These are phyloP conservation scores for Xylaria multiplex DNA, from an alignment of 2,329 filamentous ascomycete species.

Conservation along the genomic window DNA sequence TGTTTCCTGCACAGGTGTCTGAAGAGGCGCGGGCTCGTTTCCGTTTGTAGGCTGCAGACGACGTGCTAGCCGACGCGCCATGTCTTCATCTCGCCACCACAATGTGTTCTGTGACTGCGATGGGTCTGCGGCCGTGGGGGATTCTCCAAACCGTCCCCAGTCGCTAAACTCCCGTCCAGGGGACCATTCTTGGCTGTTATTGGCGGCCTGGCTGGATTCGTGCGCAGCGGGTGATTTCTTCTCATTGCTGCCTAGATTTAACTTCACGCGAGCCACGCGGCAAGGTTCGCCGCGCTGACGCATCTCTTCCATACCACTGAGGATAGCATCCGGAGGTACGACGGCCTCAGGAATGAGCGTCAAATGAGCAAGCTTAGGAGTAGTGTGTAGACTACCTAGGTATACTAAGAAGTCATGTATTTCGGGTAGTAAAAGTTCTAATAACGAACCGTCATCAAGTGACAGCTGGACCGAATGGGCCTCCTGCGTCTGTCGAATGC, in stretches of 20 bases:
- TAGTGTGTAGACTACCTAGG: slow-evolving; percentile 49
- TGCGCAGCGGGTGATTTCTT: slow-evolving; percentile 6
- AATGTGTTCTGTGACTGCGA: slow-evolving; percentile 39
- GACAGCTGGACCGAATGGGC: slow-evolving; percentile 50
- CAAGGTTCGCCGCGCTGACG: slow-evolving; percentile 45
- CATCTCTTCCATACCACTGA: slow-evolving; percentile 48
- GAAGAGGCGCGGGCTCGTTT: slow-evolving; percentile 24
- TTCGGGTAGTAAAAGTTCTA: slow-evolving; percentile 54
- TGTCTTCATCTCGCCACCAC: slow-evolving; percentile 61
- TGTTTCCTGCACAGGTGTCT: slow-evolving; percentile 44
- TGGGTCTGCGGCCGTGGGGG: slow-evolving; percentile 7
- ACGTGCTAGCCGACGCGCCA: slow-evolving; percentile 58
- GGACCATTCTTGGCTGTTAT: slow-evolving; percentile 31
- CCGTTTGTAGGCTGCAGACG: slow-evolving; percentile 53
- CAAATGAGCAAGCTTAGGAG: slow-evolving; percentile 54
- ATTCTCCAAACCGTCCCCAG: slow-evolving; percentile 57
- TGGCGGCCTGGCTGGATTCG: neutral
- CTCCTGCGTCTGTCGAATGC: slow-evolving; percentile 51
- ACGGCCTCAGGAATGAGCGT: slow-evolving; percentile 57
- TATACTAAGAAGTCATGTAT: slow-evolving; percentile 56
- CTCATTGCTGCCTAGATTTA: slow-evolving; percentile 25
- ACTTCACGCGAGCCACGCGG: slow-evolving; percentile 38
- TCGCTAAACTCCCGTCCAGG: slow-evolving; percentile 53
- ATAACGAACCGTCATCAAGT: slow-evolving; percentile 52
- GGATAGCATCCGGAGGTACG: slow-evolving; percentile 47